Evolutionary conservation across 1,284 basidiomycete species (phyloP), one percentile per base, ranked within the genome.

Genomic region (Sporisorium scitamineum): DNA sequence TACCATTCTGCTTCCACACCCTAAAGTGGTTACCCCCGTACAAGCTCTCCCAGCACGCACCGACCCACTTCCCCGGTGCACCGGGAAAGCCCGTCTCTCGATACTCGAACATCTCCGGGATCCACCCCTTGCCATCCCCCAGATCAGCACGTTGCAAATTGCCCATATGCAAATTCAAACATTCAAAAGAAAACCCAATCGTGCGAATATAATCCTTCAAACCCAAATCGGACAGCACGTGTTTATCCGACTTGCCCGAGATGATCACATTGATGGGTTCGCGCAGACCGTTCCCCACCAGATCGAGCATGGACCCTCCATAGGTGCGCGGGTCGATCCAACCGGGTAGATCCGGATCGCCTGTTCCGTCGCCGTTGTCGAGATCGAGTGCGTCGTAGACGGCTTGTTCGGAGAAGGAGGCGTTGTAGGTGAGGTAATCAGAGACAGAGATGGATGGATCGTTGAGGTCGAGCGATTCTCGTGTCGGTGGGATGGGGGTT

Each of bases 191-290:
- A 84, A 93, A 94, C 8, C 89, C 88, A n/a, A 90, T 80, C 31
- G 80, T 82, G 27, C 90, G 87, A 81, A 89, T 91, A 86, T 93
- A 96, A 83, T 95, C 95, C 45, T 90, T 88, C 61, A 95, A 87
- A 0, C 94, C 94, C 24, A 87, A 86, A 78, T 92, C 90, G 16
- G 90, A 89, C 45, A 97, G 88, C 1, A 97, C 91, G 3, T 86
- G 87, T 1, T 88, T 76, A 79, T 95, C 93, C 2, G 94, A 96
- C 48, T 91, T 88, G 26, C 89, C 92, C n/a, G 92, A 92, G 32
- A 97, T 87, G 82, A 97, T 94, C 61, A 90, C 88, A 78, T 98
- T 97, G 62, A 97, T 86, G 3, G 95, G 95, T 86, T 97, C 95
- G 44, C 93, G 93, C 59, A 93, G 89, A 9, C 93, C 93, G 91